Percentiles rank a stretch among this genome's conserved stretches.
Evolutionary conservation across 352 stramenopile genomes (phyloP).

Genomic region (Globisporangium lucens): DNA sequence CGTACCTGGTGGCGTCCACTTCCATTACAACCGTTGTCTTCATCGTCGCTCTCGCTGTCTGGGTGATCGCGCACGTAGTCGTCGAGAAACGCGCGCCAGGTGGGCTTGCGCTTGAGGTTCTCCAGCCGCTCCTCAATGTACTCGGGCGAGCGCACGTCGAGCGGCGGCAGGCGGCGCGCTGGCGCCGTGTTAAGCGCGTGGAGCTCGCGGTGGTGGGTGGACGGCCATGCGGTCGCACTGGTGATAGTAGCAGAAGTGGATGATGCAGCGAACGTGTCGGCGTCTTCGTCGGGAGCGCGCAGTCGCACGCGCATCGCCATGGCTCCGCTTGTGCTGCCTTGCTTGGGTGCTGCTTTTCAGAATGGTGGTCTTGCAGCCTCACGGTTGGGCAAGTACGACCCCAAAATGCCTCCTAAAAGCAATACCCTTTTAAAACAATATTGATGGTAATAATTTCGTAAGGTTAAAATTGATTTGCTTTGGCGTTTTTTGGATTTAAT

Average conservation of each 20-base stretch:
- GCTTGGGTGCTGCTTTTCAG: neutral
- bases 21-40: slow-evolving; percentile 20
- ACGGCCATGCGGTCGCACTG: slow-evolving; percentile 19
- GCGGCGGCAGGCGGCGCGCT: slow-evolving; percentile 31
- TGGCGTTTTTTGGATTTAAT: neutral
- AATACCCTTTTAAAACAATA: neutral
- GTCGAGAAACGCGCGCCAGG: slow-evolving; percentile 62
- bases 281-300: slow-evolving; percentile 56
- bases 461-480: neutral
- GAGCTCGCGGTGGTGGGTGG: slow-evolving; percentile 16
- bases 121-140: slow-evolving; percentile 84
- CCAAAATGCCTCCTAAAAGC: neutral
- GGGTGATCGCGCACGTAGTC: slow-evolving; percentile 64
- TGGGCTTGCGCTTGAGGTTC: slow-evolving; percentile 78
- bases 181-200: slow-evolving; percentile 17
- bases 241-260: neutral
- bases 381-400: neutral
- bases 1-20: slow-evolving; percentile 3
- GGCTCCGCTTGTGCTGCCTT: neutral
- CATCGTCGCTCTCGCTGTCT: slow-evolving; percentile 34
- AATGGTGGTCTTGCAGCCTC: neutral
- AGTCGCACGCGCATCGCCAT: slow-evolving; percentile 56
- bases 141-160: slow-evolving; percentile 74
- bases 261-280: neutral
- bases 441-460: neutral